phyloP scores from a whole-genome alignment of 305 asterid genomes.

The Petunia hybrid region DNA sequence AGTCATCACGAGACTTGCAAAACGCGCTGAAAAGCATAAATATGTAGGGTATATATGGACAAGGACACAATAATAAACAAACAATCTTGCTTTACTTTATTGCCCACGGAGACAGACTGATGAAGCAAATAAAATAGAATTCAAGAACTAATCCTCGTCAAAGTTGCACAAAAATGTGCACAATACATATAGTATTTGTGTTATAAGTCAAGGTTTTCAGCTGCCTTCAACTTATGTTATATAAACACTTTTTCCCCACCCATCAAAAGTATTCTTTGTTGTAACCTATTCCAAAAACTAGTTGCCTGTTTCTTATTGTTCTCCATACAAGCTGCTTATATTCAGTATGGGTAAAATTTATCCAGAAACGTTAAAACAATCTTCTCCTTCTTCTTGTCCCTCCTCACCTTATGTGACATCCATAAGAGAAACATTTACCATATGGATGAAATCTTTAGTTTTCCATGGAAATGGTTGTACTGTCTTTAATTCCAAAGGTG shows the following conservation, averaged over 20 bases:
- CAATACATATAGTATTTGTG: background rate
- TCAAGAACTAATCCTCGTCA: background rate
- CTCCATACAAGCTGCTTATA: background rate
- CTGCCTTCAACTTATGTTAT: background rate
- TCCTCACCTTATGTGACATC: constrained; percentile 38
- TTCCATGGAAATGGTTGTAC: constrained; percentile 78
- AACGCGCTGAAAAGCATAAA: background rate
- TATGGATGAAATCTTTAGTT: constrained; percentile 83
- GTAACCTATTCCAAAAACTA: too few species aligned
- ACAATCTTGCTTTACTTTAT: background rate
- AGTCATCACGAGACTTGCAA: background rate
- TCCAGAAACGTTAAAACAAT: constrained; percentile 26
- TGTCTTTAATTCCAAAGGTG: constrained; percentile 58
- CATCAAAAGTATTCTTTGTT: too few species aligned
- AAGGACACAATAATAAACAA: background rate
- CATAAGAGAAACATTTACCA: constrained; percentile 59
- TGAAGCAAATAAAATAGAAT: too few species aligned
- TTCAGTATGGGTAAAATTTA: constrained; percentile 26
- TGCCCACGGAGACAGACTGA: too few species aligned
- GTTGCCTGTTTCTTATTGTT: too few species aligned
- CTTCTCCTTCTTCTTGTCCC: background rate
- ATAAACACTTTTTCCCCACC: background rate
- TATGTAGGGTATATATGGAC: background rate
- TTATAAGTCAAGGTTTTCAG: background rate
- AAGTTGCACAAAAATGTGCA: background rate